These are phyloP conservation scores for Suillus sp. DNA, from an alignment of 768 basidiomycete genomes.

Conservation along the genomic window DNA sequence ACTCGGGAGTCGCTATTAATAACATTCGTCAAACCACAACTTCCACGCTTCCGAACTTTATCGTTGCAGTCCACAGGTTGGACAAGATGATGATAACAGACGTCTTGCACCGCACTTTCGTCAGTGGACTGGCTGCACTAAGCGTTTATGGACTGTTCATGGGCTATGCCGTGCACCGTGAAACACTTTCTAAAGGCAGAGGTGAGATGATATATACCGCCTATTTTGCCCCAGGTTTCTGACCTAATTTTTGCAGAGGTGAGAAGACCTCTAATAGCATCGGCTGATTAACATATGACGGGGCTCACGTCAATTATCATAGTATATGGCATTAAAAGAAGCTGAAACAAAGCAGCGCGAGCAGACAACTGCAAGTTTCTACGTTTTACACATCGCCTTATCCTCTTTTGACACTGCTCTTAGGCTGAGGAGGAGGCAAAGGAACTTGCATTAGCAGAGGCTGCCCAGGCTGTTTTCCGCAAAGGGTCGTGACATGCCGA, in stretches of 20 bases:
- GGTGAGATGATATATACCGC: conserved; percentile 21
- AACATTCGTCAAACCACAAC: not conserved
- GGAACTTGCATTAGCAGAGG: conserved; percentile 33
- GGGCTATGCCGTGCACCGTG: conserved; percentile 34
- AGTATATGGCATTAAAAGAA: conserved; percentile 28
- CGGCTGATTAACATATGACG: not conserved
- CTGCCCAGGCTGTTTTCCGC: conserved; percentile 30
- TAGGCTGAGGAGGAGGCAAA: conserved; percentile 32
- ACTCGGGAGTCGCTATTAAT: not conserved
- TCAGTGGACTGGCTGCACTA: conserved; percentile 31
- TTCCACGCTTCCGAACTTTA: not conserved
- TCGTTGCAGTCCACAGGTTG: conserved; percentile 18
- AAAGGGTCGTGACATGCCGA: conserved; percentile 17
- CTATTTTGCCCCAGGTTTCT: not conserved
- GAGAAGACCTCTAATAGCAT: not conserved
- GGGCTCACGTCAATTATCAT: not conserved
- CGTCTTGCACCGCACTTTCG: conserved; percentile 33
- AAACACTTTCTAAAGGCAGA: conserved; percentile 34
- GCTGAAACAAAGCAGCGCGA: conserved; percentile 23
- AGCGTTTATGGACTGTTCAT: conserved; percentile 34
- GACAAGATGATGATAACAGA: conserved; percentile 29
- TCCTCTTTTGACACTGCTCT: not conserved
- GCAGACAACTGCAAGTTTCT: conserved; percentile 19
- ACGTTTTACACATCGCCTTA: not conserved
- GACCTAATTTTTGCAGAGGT: conserved; percentile 3